Evolutionary conservation across 208 protist genomes (phyloP).

Genomic region (Acanthamoeba sp.): DNA sequence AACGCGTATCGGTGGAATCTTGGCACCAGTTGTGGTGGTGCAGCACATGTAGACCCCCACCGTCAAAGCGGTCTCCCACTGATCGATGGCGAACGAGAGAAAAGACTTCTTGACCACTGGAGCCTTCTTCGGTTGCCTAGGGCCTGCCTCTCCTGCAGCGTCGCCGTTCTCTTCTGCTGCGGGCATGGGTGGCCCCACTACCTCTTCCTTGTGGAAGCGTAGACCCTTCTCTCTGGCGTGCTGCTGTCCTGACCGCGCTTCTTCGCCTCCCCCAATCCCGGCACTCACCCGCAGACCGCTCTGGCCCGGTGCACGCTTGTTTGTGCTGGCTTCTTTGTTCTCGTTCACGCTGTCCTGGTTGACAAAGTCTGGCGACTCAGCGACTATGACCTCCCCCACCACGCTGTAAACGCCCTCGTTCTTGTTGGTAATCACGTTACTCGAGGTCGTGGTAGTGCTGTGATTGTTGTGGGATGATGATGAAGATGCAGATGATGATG

Average conservation of each 20-base stretch:
- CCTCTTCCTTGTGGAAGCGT: not conserved
- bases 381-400: not conserved
- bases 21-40: not conserved
- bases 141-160: too few relatives aligned
- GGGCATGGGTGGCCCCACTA: not conserved
- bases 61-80: not conserved
- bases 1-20: not conserved
- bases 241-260: not conserved
- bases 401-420: not conserved
- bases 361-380: not conserved
- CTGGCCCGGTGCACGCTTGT: not conserved
- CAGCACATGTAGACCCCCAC: not conserved
- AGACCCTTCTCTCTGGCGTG: not conserved
- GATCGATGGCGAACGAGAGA: not conserved
- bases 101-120: not conserved
- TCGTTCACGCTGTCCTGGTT: not conserved
- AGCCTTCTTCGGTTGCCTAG: too few relatives aligned
- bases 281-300: not conserved
- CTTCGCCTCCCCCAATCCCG: not conserved
- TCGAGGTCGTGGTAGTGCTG: not conserved
- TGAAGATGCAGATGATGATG: not conserved
- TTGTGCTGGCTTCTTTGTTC: not conserved
- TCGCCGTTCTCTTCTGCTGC: too few relatives aligned
- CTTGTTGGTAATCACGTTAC: not conserved
- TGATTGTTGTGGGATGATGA: not conserved